These are phyloP conservation scores for Exophiala sp. DNA, from an alignment of 2,329 filamentous ascomycete species.

Conservation along the genomic window DNA sequence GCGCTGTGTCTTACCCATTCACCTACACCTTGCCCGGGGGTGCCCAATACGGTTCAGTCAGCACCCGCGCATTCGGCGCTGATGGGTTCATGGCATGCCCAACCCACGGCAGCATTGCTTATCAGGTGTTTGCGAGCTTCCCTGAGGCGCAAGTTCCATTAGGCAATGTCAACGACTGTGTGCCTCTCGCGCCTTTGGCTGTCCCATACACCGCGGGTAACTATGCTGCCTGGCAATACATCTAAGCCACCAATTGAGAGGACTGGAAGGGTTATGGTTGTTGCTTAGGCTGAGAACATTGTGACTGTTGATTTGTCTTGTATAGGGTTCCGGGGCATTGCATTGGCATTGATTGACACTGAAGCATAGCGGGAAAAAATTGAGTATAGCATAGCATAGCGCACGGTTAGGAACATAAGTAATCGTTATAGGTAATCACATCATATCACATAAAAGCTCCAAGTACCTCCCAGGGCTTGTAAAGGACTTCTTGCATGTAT, in stretches of 20 bases:
- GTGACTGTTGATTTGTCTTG: too few species aligned
- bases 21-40: constrained; percentile 30
- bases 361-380: not conserved
- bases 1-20: constrained; percentile 50
- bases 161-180: constrained; percentile 36
- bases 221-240: constrained; percentile 39
- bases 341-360: not conserved
- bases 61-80: constrained; percentile 35
- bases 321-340: too few species aligned
- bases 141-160: constrained; percentile 38
- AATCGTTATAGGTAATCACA: too few species aligned
- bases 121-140: constrained; percentile 42
- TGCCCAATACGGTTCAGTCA: constrained; percentile 31
- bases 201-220: constrained; percentile 27
- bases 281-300: too few species aligned
- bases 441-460: too few species aligned
- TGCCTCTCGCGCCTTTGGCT: constrained; percentile 38
- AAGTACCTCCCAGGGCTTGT: too few species aligned
- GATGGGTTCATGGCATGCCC: constrained; percentile 45
- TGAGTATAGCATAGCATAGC: not conserved
- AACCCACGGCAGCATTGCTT: constrained; percentile 25
- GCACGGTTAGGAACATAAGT: not conserved
- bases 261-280: too few species aligned
- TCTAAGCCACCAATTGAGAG: constrained; percentile 25
- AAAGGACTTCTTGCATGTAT: too few species aligned